phyloP scores from a whole-genome alignment of 768 basidiomycete genomes.

The Boletus sp. region DNA sequence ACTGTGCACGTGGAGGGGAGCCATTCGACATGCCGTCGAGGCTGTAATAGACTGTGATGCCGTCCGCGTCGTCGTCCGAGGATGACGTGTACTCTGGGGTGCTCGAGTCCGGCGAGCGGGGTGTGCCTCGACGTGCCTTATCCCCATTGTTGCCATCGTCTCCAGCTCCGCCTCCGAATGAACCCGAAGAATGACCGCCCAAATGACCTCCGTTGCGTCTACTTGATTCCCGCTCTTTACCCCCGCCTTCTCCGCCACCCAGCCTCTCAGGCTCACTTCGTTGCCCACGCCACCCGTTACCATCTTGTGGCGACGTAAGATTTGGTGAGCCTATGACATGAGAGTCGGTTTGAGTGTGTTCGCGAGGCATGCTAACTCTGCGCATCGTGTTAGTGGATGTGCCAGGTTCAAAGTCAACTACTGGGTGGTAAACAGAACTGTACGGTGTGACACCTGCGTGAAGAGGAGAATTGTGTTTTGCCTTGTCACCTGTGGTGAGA shows the following conservation, averaged over 20 bases:
- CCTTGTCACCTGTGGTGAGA: not conserved
- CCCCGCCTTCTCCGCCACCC: conserved; percentile 11
- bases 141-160: conserved; percentile 39
- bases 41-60: conserved; percentile 42
- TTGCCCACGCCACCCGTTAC: conserved; percentile 22
- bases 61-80: conserved; percentile 47
- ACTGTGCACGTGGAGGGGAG: conserved; percentile 20
- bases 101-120: conserved; percentile 35
- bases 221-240: conserved; percentile 6
- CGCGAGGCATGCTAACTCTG: not conserved
- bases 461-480: conserved; percentile 5
- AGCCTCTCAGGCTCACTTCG: conserved; percentile 13
- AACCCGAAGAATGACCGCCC: conserved; percentile 17
- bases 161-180: conserved; percentile 35
- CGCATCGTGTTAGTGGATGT: conserved; percentile 41
- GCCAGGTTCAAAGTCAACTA: conserved; percentile 39
- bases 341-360: not conserved
- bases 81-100: conserved; percentile 34
- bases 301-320: conserved; percentile 12
- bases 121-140: conserved; percentile 29
- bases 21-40: conserved; percentile 37
- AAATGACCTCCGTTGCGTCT: conserved; percentile 17
- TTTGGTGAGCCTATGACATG: not conserved
- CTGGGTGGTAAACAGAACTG: conserved; percentile 22
- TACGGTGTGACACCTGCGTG: conserved; percentile 16